Conservation (phyloP, 2,329 filamentous ascomycete species). For the Leptosphaerulina australis region DNA sequence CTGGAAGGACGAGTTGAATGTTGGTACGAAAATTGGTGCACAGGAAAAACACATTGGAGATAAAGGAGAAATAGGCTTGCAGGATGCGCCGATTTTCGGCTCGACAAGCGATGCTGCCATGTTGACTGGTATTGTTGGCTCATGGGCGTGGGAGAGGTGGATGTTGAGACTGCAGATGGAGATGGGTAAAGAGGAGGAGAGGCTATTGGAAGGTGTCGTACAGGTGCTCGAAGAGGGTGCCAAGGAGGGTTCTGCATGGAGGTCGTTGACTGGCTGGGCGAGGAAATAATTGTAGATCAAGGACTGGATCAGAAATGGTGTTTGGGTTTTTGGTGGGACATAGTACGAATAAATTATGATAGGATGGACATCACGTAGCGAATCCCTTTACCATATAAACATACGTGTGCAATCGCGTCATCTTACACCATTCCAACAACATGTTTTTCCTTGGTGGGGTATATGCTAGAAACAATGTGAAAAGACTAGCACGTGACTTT, state of each 20-base stretch:
- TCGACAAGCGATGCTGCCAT: conserved; percentile 71
- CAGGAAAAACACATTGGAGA: conserved; percentile 48
- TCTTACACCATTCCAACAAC: not conserved
- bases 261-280: conserved; percentile 61
- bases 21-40: conserved; percentile 36
- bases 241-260: conserved; percentile 64
- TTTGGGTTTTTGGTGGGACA: conserved; percentile 19
- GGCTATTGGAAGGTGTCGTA: conserved; percentile 61
- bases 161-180: conserved; percentile 86
- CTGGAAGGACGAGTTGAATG: conserved; percentile 47
- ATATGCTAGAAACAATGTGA: not conserved
- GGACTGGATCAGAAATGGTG: conserved; percentile 22
- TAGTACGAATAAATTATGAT: conserved; percentile 9
- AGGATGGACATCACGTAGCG: conserved; percentile 40
- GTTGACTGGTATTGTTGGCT: conserved; percentile 80
- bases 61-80: conserved; percentile 40
- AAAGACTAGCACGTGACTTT: not conserved
- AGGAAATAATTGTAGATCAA: conserved; percentile 41
- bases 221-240: conserved; percentile 65
- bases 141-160: conserved; percentile 97
- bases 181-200: conserved; percentile 69
- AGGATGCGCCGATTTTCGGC: conserved; percentile 39
- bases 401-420: conserved; percentile 23
- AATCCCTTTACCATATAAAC: conserved; percentile 33
- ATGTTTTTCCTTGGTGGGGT: not conserved